phyloP scores from a whole-genome alignment of 2,329 filamentous ascomycete species.

The Pseudocercospora musae region DNA sequence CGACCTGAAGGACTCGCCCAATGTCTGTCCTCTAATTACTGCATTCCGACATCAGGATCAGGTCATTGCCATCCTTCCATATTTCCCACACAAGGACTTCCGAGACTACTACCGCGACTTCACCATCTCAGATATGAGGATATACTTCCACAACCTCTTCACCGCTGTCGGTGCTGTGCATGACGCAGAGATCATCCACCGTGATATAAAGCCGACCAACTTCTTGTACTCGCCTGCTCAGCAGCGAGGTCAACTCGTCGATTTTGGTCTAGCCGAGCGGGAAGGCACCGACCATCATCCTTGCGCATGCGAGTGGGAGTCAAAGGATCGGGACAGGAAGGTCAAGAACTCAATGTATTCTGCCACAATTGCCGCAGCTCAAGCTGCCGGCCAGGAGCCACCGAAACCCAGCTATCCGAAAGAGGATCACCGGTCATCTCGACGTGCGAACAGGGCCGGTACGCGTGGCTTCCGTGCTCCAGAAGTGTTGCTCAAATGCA shows the following conservation, averaged over 20 bases:
- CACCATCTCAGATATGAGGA: slow-evolving; percentile 77
- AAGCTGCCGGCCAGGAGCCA: slow-evolving; percentile 27
- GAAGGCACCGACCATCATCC: slow-evolving; percentile 69
- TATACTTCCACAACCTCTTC: slow-evolving; percentile 88
- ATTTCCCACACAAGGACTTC: slow-evolving; percentile 94
- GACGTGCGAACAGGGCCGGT: slow-evolving; percentile 88
- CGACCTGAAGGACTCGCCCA: slow-evolving; percentile 75
- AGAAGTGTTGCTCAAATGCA: slow-evolving; percentile 96
- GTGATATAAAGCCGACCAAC: slow-evolving; percentile 71
- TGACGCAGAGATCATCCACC: slow-evolving; percentile 75
- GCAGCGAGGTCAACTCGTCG: slow-evolving; percentile 86
- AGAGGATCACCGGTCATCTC: slow-evolving; percentile 79
- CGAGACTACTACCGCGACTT: slow-evolving; percentile 90
- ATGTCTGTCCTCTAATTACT: slow-evolving; percentile 92
- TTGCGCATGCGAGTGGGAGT: slow-evolving; percentile 73
- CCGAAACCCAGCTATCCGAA: slow-evolving; percentile 71
- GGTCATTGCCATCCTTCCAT: slow-evolving; percentile 89
- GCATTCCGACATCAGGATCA: slow-evolving; percentile 95
- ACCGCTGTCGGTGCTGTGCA: slow-evolving; percentile 82
- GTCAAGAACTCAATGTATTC: slow-evolving; percentile 59
- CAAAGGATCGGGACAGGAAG: slow-evolving; percentile 58
- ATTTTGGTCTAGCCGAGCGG: slow-evolving; percentile 91
- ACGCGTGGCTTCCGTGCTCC: slow-evolving; percentile 94
- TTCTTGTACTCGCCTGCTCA: slow-evolving; percentile 85
- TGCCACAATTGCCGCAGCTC: slow-evolving; percentile 44